These are phyloP conservation scores for Malassezia caprae DNA, from an alignment of 1,284 basidiomycete genomes.

Conservation along the genomic window DNA sequence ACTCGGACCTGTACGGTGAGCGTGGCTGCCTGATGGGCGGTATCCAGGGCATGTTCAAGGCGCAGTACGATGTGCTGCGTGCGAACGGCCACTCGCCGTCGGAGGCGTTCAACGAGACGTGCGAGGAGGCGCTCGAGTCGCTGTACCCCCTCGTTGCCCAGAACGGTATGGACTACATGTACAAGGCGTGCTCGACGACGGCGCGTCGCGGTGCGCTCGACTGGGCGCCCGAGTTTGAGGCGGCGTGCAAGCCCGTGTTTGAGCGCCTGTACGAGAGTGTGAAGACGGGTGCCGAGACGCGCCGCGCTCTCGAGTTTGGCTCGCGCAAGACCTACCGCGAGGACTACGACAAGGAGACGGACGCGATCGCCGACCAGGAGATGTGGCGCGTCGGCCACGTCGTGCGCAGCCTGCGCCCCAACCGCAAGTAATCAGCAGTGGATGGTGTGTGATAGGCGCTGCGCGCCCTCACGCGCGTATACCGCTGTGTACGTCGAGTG, in stretches of 20 bases:
- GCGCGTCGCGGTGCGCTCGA: conserved; percentile 95
- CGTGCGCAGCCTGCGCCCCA: conserved; percentile 42
- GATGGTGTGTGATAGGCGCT: neutral
- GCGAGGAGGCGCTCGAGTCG: conserved; percentile 93
- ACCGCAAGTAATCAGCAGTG: conserved; percentile 17
- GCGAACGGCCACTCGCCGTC: conserved; percentile 95
- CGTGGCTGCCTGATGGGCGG: conserved; percentile 98
- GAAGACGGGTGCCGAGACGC: conserved; percentile 86
- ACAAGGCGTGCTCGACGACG: conserved; percentile 84
- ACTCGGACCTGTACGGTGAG: conserved; percentile 98
- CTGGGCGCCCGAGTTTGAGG: conserved; percentile 97
- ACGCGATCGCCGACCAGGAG: conserved; percentile 90
- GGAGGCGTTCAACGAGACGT: conserved; percentile 98
- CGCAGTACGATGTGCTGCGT: conserved; percentile 97
- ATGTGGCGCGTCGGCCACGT: conserved; percentile 59
- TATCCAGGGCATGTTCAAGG: conserved; percentile 98
- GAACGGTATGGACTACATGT: conserved; percentile 99
- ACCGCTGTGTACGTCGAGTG: neutral
- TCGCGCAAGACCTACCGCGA: conserved; percentile 81
- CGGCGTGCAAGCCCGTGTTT: conserved; percentile 84
- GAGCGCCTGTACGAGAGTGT: conserved; percentile 91
- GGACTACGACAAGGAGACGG: conserved; percentile 85
- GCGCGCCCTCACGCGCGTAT: neutral
- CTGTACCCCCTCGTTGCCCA: conserved; percentile 93
- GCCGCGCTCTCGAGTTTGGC: conserved; percentile 94